Evolutionary conservation across 495 filamentous ascomycete species (phyloP).

Genomic region (Aspergillus leporis): DNA sequence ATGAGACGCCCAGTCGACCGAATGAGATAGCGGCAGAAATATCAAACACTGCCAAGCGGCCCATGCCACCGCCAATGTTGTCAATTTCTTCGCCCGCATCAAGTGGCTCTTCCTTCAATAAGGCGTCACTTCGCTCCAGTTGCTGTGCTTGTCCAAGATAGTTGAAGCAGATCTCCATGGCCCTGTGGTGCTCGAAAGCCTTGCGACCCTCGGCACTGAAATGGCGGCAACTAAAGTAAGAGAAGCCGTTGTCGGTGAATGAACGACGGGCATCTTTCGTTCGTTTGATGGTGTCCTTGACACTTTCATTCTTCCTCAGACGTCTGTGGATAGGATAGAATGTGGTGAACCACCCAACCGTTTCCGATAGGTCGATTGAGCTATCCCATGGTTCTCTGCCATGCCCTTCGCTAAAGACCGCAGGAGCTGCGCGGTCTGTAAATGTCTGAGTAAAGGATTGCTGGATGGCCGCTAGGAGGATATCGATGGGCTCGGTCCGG

Average conservation of each 20-base stretch:
- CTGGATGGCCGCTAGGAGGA: conserved; percentile 43
- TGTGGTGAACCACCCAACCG: conserved; percentile 38
- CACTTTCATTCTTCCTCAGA: background rate
- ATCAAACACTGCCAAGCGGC: background rate
- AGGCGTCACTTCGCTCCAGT: background rate
- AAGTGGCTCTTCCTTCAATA: background rate
- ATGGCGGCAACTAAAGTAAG: conserved; percentile 24
- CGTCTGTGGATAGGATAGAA: conserved; percentile 23
- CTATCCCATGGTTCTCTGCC: conserved; percentile 41
- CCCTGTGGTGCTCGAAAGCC: background rate
- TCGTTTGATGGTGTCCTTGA: conserved; percentile 10
- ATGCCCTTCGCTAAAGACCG: conserved; percentile 46
- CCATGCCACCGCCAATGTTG: conserved; percentile 4
- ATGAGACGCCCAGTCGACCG: background rate
- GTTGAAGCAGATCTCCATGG: conserved; percentile 14
- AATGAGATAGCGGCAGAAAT: background rate
- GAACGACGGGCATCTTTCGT: conserved; percentile 15
- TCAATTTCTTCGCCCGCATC: background rate
- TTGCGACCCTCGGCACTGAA: background rate
- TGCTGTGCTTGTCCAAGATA: conserved; percentile 9
- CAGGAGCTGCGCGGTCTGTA: conserved; percentile 46
- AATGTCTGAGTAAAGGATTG: conserved; percentile 39
- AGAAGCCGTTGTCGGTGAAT: conserved; percentile 23
- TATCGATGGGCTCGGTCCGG: conserved; percentile 42
- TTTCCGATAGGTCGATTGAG: conserved; percentile 44